Conservation (phyloP, 345 rosid genomes). For the Euphorbia peplus region DNA sequence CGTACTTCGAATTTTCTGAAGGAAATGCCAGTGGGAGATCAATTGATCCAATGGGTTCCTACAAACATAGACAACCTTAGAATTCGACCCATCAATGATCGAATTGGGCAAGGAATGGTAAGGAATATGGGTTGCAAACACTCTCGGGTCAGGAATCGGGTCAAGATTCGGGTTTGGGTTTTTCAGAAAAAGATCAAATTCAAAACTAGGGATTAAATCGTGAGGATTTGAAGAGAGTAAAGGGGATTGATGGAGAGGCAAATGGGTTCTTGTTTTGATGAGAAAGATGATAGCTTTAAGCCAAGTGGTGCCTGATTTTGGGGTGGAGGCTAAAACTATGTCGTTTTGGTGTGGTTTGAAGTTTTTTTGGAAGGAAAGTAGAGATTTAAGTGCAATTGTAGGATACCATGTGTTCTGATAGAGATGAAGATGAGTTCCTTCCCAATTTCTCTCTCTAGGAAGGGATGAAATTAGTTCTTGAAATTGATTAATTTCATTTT, state of each 20-base stretch:
- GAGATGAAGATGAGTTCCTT: background rate
- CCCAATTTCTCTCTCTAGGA: background rate
- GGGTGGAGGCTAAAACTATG: background rate
- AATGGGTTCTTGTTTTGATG: background rate
- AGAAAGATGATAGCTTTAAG: background rate
- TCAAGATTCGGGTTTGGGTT: background rate
- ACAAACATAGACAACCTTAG: background rate
- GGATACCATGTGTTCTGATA: background rate
- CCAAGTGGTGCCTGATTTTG: constrained; percentile 5
- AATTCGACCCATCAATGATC: background rate
- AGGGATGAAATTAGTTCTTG: background rate
- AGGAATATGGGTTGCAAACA: background rate
- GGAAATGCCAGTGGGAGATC: background rate
- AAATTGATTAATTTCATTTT: background rate
- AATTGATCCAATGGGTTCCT: background rate
- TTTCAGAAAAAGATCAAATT: background rate
- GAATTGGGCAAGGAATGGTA: background rate
- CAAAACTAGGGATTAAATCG: background rate
- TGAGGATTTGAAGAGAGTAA: background rate
- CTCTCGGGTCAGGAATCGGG: background rate
- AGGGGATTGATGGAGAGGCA: background rate
- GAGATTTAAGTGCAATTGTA: background rate
- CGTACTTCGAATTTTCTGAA: background rate
- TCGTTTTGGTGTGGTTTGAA: background rate
- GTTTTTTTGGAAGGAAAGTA: background rate